These are phyloP conservation scores for Alternaria atra DNA, from an alignment of 2,329 filamentous ascomycete genomes.

Conservation along the genomic window DNA sequence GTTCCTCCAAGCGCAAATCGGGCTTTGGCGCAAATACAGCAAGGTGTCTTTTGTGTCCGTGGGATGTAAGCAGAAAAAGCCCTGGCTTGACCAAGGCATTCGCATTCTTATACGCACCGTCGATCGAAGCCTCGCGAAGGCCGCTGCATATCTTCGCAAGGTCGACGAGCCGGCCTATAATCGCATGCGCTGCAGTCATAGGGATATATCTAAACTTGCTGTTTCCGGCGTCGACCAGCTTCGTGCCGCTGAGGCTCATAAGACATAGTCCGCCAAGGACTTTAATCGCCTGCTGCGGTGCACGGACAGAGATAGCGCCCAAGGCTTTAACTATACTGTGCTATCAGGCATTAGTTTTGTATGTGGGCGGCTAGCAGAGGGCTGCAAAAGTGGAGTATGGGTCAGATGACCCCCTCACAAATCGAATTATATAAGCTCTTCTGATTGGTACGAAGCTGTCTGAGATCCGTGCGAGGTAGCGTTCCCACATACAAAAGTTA, in stretches of 20 bases:
- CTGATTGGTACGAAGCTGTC: too few species aligned
- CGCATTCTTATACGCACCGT: background rate
- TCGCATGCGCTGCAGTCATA: background rate
- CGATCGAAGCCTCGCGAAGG: background rate
- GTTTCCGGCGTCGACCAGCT: background rate
- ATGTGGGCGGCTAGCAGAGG: too few species aligned
- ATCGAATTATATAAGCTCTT: too few species aligned
- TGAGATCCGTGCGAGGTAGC: too few species aligned
- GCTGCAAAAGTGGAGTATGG: too few species aligned
- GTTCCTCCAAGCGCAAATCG: slow-evolving; percentile 7
- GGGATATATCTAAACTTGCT: background rate
- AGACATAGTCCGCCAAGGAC: background rate
- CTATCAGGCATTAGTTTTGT: too few species aligned
- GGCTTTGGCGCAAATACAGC: slow-evolving; percentile 18
- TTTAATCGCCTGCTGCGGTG: too few species aligned
- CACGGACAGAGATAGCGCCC: too few species aligned
- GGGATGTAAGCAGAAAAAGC: background rate
- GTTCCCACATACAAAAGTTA: too few species aligned
- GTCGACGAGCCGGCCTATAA: too few species aligned
- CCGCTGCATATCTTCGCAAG: background rate
- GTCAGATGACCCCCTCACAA: too few species aligned
- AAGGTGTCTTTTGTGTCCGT: background rate
- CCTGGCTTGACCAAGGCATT: background rate
- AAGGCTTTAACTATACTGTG: too few species aligned
- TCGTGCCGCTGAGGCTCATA: background rate